phyloP scores from a whole-genome alignment of 2,329 filamentous ascomycete genomes.

The Leptographium radiaticola region DNA sequence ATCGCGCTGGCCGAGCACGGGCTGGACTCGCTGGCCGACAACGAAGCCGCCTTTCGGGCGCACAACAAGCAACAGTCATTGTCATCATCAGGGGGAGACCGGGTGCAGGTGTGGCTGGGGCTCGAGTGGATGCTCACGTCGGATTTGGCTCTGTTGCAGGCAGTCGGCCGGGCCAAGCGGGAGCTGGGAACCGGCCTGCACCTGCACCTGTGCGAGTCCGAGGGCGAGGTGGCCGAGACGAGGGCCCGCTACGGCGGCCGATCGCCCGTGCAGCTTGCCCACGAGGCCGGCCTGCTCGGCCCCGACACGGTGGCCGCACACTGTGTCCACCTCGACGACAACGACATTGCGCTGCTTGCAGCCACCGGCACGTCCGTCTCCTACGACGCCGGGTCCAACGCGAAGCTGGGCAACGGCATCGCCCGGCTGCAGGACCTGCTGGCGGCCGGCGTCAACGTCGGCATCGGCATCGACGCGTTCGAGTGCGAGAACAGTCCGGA shows the following conservation, averaged over 20 bases:
- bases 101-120: conserved; percentile 2
- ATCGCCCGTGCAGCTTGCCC: conserved; percentile 1
- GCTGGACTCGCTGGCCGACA: conserved; percentile 1
- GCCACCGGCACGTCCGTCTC: conserved; percentile 1
- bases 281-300: conserved; percentile 1
- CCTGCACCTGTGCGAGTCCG: conserved; percentile 4
- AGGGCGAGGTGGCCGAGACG: not conserved
- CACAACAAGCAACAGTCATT: not conserved
- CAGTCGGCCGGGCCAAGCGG: not conserved
- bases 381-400: conserved; percentile 3
- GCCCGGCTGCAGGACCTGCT: not conserved
- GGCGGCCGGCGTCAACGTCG: conserved; percentile 3
- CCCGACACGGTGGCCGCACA: conserved; percentile 1
- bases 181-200: not conserved
- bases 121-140: conserved; percentile 6
- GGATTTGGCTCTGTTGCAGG: not conserved
- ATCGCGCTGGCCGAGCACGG: not conserved
- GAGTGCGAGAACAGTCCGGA: conserved; percentile 4
- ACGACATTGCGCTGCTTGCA: conserved; percentile 1
- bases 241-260: not conserved
- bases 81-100: not conserved
- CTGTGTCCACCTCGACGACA: conserved; percentile 2
- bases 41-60: not conserved
- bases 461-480: conserved; percentile 5
- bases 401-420: conserved; percentile 4